Evolutionary conservation across 1,139 yeast species (phyloP).

Genomic region (Suhomyces wounanorum): DNA sequence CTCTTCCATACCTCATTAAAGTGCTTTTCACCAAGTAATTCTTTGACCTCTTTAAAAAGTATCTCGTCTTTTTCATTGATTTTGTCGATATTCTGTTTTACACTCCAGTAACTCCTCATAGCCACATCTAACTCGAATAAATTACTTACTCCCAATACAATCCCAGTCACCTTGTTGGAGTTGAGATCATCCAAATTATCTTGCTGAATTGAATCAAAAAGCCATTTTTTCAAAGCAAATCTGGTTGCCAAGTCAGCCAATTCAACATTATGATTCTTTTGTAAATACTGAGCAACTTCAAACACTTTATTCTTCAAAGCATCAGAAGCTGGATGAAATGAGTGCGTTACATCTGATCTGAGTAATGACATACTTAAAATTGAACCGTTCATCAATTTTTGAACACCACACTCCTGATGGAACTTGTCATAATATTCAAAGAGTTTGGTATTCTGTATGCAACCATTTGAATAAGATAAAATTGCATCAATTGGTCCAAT

Average conservation of each 20-base stretch:
- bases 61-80: conserved; percentile 42
- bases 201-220: conserved; percentile 26
- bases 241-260: conserved; percentile 82
- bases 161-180: conserved; percentile 49
- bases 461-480: conserved; percentile 78
- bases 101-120: conserved; percentile 54
- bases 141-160: conserved; percentile 75
- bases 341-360: conserved; percentile 64
- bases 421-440: conserved; percentile 53
- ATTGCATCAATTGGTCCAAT: conserved; percentile 68
- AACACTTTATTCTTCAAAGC: conserved; percentile 58
- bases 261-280: conserved; percentile 46
- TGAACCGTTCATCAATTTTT: conserved; percentile 71
- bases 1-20: conserved; percentile 72
- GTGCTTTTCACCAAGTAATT: conserved; percentile 49
- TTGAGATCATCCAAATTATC: conserved; percentile 14
- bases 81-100: conserved; percentile 35
- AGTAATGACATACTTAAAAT: conserved; percentile 87
- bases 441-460: conserved; percentile 73
- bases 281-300: conserved; percentile 50
- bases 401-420: conserved; percentile 54
- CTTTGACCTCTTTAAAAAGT: conserved; percentile 47
- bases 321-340: conserved; percentile 80
- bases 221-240: conserved; percentile 69
- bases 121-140: conserved; percentile 66